phyloP scores from a whole-genome alignment of 75 land plant genomes.

The Adiantum capillusveneris region DNA sequence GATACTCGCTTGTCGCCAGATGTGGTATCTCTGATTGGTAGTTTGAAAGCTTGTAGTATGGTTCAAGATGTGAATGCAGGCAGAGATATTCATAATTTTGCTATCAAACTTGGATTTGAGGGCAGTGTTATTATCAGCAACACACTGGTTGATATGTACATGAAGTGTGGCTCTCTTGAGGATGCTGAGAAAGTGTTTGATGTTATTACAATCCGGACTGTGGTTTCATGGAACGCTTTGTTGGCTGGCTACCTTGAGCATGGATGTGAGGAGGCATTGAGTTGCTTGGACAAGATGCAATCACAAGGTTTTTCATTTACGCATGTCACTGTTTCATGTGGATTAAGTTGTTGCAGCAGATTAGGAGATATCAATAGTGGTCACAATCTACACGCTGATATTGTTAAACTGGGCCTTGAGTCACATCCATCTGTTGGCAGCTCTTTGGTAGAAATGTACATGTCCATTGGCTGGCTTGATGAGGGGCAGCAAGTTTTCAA shows the following conservation, averaged over 20 bases:
- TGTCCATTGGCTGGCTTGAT: constrained; percentile 9
- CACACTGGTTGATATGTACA: constrained; percentile 19
- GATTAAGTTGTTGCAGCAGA: constrained; percentile 19
- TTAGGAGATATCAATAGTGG: constrained; percentile 11
- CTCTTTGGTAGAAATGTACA: constrained; percentile 33
- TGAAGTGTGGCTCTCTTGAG: constrained; percentile 6
- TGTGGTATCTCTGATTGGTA: constrained; percentile 10
- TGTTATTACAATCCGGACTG: constrained; percentile 6
- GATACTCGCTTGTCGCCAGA: constrained; percentile 7
- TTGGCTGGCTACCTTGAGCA: constrained; percentile 6
- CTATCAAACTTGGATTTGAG: constrained; percentile 21
- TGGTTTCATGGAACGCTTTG: constrained; percentile 24
- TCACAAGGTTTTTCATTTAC: constrained; percentile 14
- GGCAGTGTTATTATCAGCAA: constrained; percentile 6
- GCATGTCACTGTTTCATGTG: constrained; percentile 14
- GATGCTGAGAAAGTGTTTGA: constrained; percentile 7
- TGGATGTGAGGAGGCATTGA: constrained; percentile 13
- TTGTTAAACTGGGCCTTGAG: constrained; percentile 28
- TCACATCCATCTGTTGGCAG: constrained; percentile 17
- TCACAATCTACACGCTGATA: constrained; percentile 20
- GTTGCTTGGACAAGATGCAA: constrained; percentile 14
- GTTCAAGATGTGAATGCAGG: constrained; percentile 5
- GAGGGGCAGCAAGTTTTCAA: constrained; percentile 28
- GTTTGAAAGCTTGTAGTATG: constrained; percentile 15
- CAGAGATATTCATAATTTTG: constrained; percentile 21